Percentiles rank a stretch among this genome's conserved stretches.
phyloP scores from a whole-genome alignment of 1,284 basidiomycete species.

The Trametes sp. region DNA sequence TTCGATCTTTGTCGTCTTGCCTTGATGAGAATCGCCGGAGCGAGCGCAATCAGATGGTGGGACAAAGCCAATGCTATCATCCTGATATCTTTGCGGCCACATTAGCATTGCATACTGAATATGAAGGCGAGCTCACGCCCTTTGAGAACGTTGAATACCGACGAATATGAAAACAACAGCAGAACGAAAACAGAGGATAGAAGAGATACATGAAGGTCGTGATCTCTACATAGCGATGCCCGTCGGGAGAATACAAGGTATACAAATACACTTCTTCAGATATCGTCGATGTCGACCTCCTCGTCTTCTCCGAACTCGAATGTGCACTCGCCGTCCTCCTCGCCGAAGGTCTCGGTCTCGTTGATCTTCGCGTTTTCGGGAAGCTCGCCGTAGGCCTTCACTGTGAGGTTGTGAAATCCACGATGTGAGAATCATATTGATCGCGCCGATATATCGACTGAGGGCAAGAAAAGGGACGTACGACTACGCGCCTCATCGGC shows the following conservation, averaged over 20 bases:
- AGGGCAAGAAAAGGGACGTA: conserved; percentile 44
- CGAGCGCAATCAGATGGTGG: too few relatives aligned
- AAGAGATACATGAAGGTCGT: conserved; percentile 17
- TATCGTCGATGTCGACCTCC: conserved; percentile 84
- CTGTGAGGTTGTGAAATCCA: conserved; percentile 46
- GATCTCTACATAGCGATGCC: conserved; percentile 21
- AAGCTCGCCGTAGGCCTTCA: conserved; percentile 98
- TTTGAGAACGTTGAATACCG: conserved; percentile 9
- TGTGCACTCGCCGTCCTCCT: conserved; percentile 89
- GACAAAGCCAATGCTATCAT: too few relatives aligned
- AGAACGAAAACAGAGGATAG: conserved; percentile 20
- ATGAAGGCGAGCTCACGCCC: too few relatives aligned
- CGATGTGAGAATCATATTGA: conserved; percentile 7
- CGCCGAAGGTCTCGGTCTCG: conserved; percentile 93
- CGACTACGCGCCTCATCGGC: conserved; percentile 91
- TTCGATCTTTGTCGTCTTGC: too few relatives aligned
- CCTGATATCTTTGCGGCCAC: too few relatives aligned
- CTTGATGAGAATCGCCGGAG: too few relatives aligned
- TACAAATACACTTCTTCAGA: conserved; percentile 50
- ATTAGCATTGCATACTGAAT: too few relatives aligned
- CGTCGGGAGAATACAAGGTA: conserved; percentile 35
- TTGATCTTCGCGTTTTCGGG: conserved; percentile 99
- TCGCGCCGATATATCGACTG: conserved; percentile 8
- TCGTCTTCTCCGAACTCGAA: conserved; percentile 91
- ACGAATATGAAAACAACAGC: conserved; percentile 22